These are phyloP conservation scores for Nicotiana tomentosiformis DNA, from an alignment of 257 asterid genomes.

Conservation along the genomic window DNA sequence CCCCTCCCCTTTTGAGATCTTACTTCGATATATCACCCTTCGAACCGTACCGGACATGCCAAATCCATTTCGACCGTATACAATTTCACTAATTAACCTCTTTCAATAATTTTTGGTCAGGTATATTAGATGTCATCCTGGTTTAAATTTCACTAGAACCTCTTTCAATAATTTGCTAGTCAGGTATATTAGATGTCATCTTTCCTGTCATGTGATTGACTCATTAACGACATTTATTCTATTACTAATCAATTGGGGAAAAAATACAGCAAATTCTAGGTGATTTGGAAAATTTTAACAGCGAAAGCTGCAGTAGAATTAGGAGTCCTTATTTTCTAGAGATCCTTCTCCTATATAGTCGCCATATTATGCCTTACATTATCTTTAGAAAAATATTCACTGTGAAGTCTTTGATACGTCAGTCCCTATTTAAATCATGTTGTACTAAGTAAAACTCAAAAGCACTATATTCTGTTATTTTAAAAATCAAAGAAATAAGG, in stretches of 20 bases:
- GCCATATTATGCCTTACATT: slow-evolving; percentile 1
- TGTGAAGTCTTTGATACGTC: too few relatives aligned
- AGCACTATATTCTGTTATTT: too few relatives aligned
- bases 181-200: slow-evolving; percentile 47
- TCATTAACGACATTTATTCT: slow-evolving; percentile 64
- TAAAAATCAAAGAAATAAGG: too few relatives aligned
- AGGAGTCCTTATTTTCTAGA: slow-evolving; percentile 75
- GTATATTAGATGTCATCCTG: background rate
- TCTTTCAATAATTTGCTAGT: slow-evolving; percentile 10
- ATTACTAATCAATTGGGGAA: slow-evolving; percentile 50
- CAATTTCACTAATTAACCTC: too few relatives aligned
- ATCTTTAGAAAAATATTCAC: background rate
- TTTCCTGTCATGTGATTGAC: slow-evolving; percentile 62
- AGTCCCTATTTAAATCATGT: too few relatives aligned
- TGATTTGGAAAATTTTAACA: slow-evolving; percentile 50
- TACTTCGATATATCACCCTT: too few relatives aligned
- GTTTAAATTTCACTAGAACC: background rate
- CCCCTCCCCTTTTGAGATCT: too few relatives aligned
- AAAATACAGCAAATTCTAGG: slow-evolving; percentile 67
- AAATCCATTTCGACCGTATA: too few relatives aligned
- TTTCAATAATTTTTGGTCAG: too few relatives aligned
- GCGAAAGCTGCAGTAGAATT: slow-evolving; percentile 43
- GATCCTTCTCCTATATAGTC: slow-evolving; percentile 39
- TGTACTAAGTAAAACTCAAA: too few relatives aligned
- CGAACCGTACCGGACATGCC: too few relatives aligned